These are phyloP conservation scores for Flaveria ramosissima DNA, from an alignment of 129 eudicot genomes.

Conservation along the genomic window DNA sequence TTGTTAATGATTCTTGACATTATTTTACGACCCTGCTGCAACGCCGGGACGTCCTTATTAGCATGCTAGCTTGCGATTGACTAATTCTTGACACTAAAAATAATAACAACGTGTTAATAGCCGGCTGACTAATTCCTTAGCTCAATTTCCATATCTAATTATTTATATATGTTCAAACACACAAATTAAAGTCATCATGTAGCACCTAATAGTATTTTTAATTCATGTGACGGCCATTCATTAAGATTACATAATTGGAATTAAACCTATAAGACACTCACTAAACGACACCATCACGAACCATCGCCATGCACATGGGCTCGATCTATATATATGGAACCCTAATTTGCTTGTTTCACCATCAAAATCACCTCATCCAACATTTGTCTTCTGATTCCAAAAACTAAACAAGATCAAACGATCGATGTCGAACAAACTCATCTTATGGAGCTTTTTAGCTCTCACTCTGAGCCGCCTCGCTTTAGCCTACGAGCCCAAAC, in stretches of 20 bases:
- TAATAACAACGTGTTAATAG: background rate
- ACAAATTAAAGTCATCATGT: background rate
- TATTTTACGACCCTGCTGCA: no score
- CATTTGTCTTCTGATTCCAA: background rate
- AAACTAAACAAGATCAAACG: background rate
- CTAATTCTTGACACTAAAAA: background rate
- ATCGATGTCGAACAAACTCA: conserved; percentile 20
- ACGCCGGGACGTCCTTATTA: no score
- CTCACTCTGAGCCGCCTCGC: conserved; percentile 11
- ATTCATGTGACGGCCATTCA: background rate
- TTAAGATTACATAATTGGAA: background rate
- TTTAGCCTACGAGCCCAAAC: conserved; percentile 30
- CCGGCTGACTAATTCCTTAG: background rate
- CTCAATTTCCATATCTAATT: background rate
- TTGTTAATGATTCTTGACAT: no score
- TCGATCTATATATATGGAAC: background rate
- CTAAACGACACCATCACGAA: background rate
- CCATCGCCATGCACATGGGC: background rate
- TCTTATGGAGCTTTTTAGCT: conserved; percentile 9
- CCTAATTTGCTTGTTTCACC: background rate
- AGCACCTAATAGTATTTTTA: background rate
- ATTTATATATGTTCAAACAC: background rate
- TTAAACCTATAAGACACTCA: background rate
- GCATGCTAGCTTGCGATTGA: background rate
- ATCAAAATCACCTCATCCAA: background rate